Percentiles rank a stretch among this genome's conserved stretches.
These are phyloP conservation scores for Eucalyptus microcorys DNA, from an alignment of 345 rosid species.

Conservation along the genomic window DNA sequence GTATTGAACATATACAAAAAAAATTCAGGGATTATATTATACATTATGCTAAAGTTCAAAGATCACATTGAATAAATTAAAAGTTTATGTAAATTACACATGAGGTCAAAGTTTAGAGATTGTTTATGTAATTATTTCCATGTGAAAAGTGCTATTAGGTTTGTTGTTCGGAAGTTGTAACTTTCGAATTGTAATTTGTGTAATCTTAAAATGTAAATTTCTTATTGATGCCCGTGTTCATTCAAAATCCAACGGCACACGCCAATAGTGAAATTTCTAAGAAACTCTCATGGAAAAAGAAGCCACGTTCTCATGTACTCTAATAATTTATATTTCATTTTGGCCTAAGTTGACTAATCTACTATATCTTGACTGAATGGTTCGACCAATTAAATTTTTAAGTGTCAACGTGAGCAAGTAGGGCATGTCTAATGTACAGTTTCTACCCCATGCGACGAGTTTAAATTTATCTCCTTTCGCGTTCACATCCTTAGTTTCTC, in stretches of 20 bases:
- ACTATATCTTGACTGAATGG: background rate
- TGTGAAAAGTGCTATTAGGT: too few relatives aligned
- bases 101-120: too few relatives aligned
- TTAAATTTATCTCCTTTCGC: background rate
- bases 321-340: background rate
- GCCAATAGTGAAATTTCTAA: background rate
- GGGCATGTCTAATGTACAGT: background rate
- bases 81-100: fast-evolving
- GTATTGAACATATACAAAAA: too few relatives aligned
- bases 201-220: background rate
- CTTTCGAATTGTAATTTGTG: too few relatives aligned
- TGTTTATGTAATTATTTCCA: too few relatives aligned
- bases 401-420: background rate
- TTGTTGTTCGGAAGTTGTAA: too few relatives aligned
- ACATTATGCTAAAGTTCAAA: too few relatives aligned
- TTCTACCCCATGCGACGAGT: background rate
- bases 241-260: background rate
- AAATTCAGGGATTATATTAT: fast-evolving
- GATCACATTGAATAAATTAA: fast-evolving
- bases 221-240: background rate
- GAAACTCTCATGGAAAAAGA: background rate
- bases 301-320: background rate
- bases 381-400: background rate
- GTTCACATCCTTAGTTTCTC: background rate
- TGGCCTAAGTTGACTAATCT: background rate